These are phyloP conservation scores for Aureobasidium mangrovei DNA, from an alignment of 2,329 filamentous ascomycete genomes.

Conservation along the genomic window DNA sequence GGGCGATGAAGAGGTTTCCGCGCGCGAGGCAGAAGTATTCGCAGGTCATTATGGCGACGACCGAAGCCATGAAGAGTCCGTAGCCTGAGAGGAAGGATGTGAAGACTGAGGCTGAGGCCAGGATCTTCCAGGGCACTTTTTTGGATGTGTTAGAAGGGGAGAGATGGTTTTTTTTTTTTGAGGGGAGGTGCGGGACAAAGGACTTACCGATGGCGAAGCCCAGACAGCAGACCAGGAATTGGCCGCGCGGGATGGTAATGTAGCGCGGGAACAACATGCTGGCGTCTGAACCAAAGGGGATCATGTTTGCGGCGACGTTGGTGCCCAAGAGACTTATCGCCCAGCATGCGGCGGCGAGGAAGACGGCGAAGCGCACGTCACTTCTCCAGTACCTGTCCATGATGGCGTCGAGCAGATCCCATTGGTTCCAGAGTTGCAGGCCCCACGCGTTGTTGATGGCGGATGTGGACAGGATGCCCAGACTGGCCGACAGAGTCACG, in stretches of 20 bases:
- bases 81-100: constrained; percentile 49
- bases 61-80: constrained; percentile 42
- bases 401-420: constrained; percentile 28
- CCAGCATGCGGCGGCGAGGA: constrained; percentile 31
- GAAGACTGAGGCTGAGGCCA: constrained; percentile 50
- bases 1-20: constrained; percentile 28
- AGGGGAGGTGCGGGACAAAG: not conserved
- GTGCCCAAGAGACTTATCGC: constrained; percentile 30
- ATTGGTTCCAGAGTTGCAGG: constrained; percentile 27
- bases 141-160: too few relatives aligned
- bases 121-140: constrained; percentile 52
- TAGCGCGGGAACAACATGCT: constrained; percentile 39
- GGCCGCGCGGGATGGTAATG: constrained; percentile 35
- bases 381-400: constrained; percentile 26
- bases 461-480: constrained; percentile 38
- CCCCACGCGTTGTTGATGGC: constrained; percentile 38
- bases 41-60: constrained; percentile 51
- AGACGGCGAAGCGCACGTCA: constrained; percentile 31
- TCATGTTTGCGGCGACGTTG: constrained; percentile 28
- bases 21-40: constrained; percentile 49
- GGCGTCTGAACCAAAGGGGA: constrained; percentile 29
- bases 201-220: constrained; percentile 46
- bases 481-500: constrained; percentile 33
- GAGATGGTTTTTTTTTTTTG: not conserved
- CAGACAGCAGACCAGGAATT: constrained; percentile 27